Base-by-base conservation (phyloP, 1,139 yeast species). In the Debaryomyces subglobosus region DNA sequence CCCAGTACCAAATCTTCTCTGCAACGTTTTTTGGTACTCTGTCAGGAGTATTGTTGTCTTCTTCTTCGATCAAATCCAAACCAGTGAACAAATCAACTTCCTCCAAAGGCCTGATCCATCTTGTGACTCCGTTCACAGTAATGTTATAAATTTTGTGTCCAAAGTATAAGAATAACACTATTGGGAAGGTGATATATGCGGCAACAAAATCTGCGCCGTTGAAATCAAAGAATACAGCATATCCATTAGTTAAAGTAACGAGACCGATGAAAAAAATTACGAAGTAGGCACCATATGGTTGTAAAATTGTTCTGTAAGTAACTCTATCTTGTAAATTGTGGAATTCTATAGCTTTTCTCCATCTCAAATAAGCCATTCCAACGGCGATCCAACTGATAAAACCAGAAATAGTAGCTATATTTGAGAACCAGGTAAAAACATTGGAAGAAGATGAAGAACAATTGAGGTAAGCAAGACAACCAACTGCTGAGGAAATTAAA, bases 391-490 rank as follows among this genome's bases (percentile, higher is more conserved):
- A 87, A 39, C 88, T 79, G 49, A 86, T 62, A 47, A 86, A 74
- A 44, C 91, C 92, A 39, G 86, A 82, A 53, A 86, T 82, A 29
- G 91, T 82, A 35, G 85, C 85, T 53, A 85, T 83, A 62, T 85
- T 85, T 47, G 86, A 85, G 53, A 86, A 82, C 74, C 87, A 85
- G 45, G 70, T 70, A 67, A 86, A 86, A n/a, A 84, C 79, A 24
- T 71, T 67, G 5, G 81, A 70, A 0, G 89, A 77, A 2, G 77
- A 67, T 1, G 81, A 67, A 0, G 87, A 74, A 38, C 78, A 78
- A 54, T 80, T 83, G 78, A 86, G 80, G 64, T 79, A 86, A 2
- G 89, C 82, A 56, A 86, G 72, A 43, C 76, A 69, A 46, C 86
- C 71, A 40, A 66, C 55, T 27, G 58, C 44, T 24, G 66, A 56